These are phyloP conservation scores for Rhypophila decipiens DNA, from an alignment of 495 filamentous ascomycete species.

Conservation along the genomic window DNA sequence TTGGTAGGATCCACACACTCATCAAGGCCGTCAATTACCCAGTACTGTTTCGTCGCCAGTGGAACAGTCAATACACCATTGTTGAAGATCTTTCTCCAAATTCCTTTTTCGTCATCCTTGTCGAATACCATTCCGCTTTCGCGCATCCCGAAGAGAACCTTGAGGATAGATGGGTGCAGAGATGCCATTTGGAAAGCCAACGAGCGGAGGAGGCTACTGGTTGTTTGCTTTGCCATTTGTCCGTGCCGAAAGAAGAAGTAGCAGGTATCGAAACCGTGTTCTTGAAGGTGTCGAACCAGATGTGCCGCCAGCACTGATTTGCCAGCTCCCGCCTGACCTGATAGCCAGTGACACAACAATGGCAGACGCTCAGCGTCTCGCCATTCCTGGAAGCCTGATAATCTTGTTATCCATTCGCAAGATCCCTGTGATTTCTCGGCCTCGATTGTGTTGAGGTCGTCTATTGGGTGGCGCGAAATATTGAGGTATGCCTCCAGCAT, in stretches of 20 bases:
- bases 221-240: constrained; percentile 4
- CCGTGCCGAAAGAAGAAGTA: constrained; percentile 15
- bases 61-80: too few species aligned
- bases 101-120: constrained; percentile 14
- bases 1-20: too few species aligned
- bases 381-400: not conserved
- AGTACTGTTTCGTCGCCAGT: too few species aligned
- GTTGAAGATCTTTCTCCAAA: constrained; percentile 23
- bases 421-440: too few species aligned
- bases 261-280: constrained; percentile 12
- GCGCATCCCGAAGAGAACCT: constrained; percentile 14
- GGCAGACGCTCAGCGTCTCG: not conserved
- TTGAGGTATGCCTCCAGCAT: not conserved
- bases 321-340: constrained; percentile 20
- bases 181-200: constrained; percentile 24
- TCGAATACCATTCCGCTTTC: constrained; percentile 9
- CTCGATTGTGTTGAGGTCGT: not conserved
- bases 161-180: constrained; percentile 15
- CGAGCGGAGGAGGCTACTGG: constrained; percentile 7
- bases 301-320: constrained; percentile 18
- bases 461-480: not conserved
- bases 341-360: constrained; percentile 18
- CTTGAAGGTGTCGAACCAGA: constrained; percentile 13
- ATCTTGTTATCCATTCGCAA: not conserved
- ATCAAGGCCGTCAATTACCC: too few species aligned